phyloP scores from a whole-genome alignment of 345 rosid genomes.

The Theobroma cacao region DNA sequence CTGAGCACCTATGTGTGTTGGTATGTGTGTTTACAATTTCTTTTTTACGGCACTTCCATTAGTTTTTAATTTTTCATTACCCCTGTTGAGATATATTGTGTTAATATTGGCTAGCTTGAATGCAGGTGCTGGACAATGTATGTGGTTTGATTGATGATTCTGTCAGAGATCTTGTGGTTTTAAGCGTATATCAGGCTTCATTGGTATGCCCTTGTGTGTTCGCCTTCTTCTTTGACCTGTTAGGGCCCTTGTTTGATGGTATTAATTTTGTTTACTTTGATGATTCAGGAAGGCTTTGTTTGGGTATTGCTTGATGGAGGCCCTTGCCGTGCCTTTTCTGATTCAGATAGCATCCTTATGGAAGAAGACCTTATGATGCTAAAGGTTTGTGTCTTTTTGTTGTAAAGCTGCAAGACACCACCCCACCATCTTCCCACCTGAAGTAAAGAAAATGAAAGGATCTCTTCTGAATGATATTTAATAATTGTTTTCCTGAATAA shows the following conservation, averaged over 20 bases:
- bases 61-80: background rate
- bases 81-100: constrained; percentile 5
- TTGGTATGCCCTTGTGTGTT: constrained; percentile 38
- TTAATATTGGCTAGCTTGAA: constrained; percentile 14
- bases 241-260: background rate
- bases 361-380: constrained; percentile 75
- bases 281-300: constrained; percentile 64
- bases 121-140: constrained; percentile 73
- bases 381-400: constrained; percentile 43
- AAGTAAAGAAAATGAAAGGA: background rate
- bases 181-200: constrained; percentile 71
- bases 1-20: background rate
- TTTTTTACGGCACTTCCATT: background rate
- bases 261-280: constrained; percentile 14
- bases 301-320: constrained; percentile 96
- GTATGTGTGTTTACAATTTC: background rate
- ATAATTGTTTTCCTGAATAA: background rate
- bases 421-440: no score
- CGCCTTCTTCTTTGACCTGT: constrained; percentile 5
- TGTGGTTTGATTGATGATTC: constrained; percentile 76
- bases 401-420: background rate
- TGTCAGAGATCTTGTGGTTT: constrained; percentile 77
- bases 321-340: constrained; percentile 83
- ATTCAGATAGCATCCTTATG: constrained; percentile 69
- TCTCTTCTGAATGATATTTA: background rate